phyloP scores from a whole-genome alignment of 1,284 basidiomycete species.

The Ceratobasidium sp. region DNA sequence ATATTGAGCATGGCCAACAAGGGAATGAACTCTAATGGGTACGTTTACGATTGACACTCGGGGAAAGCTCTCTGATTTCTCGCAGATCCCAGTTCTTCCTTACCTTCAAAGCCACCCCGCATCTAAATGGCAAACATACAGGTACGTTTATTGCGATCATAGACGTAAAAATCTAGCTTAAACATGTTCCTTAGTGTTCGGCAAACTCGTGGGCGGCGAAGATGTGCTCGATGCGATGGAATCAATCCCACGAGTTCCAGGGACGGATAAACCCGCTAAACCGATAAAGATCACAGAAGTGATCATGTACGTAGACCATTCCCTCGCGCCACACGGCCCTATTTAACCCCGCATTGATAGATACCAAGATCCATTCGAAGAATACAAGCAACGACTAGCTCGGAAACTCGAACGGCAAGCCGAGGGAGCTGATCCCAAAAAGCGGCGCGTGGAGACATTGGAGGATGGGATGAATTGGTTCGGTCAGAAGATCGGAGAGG shows the following conservation, averaged over 20 bases:
- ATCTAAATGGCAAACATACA: conserved; percentile 63
- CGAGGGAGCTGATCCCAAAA: conserved; percentile 52
- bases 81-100: conserved; percentile 88
- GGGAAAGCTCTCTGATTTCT: neutral
- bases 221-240: conserved; percentile 89
- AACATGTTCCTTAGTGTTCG: conserved; percentile 81
- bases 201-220: conserved; percentile 94
- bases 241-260: conserved; percentile 79
- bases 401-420: conserved; percentile 73
- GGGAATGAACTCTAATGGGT: conserved; percentile 86
- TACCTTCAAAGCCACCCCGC: conserved; percentile 82
- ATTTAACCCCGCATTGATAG: conserved; percentile 24
- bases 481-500: conserved; percentile 54
- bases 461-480: conserved; percentile 83
- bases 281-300: conserved; percentile 82
- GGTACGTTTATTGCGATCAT: conserved; percentile 28
- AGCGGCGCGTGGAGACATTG: conserved; percentile 58
- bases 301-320: conserved; percentile 66
- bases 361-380: conserved; percentile 81
- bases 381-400: conserved; percentile 78
- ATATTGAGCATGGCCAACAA: conserved; percentile 91
- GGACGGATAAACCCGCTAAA: conserved; percentile 87
- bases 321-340: conserved; percentile 5
- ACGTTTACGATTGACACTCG: conserved; percentile 46
- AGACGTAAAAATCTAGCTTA: conserved; percentile 57